phyloP scores from a whole-genome alignment of 2,329 filamentous ascomycete genomes.

The Colletotrichum horii region DNA sequence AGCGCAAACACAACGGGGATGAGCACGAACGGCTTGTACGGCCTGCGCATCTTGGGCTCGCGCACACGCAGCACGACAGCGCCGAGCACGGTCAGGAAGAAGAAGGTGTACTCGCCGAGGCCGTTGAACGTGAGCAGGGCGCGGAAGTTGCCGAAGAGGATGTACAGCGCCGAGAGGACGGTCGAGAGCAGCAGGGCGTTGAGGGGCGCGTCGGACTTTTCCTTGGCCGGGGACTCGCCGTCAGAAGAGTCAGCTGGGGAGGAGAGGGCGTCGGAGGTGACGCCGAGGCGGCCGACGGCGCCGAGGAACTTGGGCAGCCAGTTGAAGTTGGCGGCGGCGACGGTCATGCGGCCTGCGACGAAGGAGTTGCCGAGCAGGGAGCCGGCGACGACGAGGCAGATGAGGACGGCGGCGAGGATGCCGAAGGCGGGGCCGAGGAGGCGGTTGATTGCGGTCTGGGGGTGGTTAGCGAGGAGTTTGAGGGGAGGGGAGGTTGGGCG shows the following conservation, averaged over 20 bases:
- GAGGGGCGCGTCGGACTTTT: constrained; percentile 53
- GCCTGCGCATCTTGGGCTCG: constrained; percentile 58
- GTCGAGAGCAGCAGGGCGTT: constrained; percentile 58
- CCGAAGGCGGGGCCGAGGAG: constrained; percentile 60
- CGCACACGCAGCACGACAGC: constrained; percentile 60
- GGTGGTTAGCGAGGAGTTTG: background rate
- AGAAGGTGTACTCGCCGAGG: constrained; percentile 66
- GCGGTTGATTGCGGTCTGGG: constrained; percentile 57
- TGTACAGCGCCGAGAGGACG: constrained; percentile 59
- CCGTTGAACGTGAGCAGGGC: constrained; percentile 66
- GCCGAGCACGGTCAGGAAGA: constrained; percentile 66
- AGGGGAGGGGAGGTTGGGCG: background rate
- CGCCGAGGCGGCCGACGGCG: constrained; percentile 48
- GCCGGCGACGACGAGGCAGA: constrained; percentile 66
- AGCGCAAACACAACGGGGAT: constrained; percentile 59
- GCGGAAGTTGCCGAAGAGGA: constrained; percentile 65
- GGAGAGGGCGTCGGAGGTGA: constrained; percentile 14
- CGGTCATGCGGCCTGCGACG: constrained; percentile 64
- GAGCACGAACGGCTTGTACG: constrained; percentile 58
- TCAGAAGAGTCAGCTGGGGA: background rate
- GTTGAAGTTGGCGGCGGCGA: constrained; percentile 58
- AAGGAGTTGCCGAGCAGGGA: constrained; percentile 69
- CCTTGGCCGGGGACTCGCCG: background rate
- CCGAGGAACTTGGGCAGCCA: constrained; percentile 56
- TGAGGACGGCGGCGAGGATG: constrained; percentile 57